Base-by-base conservation (phyloP, 73 alveolate genomes). In the Diophrys appendiculata region DNA sequence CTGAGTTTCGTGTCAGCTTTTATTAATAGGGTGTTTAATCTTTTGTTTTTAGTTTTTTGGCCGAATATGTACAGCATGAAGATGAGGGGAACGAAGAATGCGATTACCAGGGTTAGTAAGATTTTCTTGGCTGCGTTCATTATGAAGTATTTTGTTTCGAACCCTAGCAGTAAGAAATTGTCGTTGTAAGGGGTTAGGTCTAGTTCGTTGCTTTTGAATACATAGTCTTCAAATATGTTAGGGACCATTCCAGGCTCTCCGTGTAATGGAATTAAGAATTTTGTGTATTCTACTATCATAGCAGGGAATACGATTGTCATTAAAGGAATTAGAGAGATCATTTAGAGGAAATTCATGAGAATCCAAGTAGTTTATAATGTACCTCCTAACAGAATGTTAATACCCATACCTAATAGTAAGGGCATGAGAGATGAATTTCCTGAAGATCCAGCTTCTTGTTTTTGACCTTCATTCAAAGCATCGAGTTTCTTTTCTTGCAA, bases 241-340 rank as follows among this genome's bases (percentile, higher is more conserved):
- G 81, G 81, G 5, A 72, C 25, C 27, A 27, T 0, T 23, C 28
- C 71, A 1, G 81, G 81, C 31, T 72, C 81, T 72, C 81, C 81
- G 29, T 72, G 67, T 0, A 72, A 71, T 1, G 52, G 69, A 52
- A 65, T 65, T 53, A 72, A 26, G 54, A 43, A 32, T 24, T 33
- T 53, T 1, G 69, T 18, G 29, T 32, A 72, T 65, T 72, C 81
- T 72, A 60, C 52, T 26, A 72, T 25, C 52, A 23, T 52, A 0
- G 67, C 81, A 5, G 81, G 72, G 24, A 72, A 22, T 53, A 43
- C 52, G 29, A 72, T 2, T 43, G 35, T 72, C 28, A 72, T 43
- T 72, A 72, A 26, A 23, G 81, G 81, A 30, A 52, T 52, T 29
- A 72, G 54, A 3, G 81, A 72, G 54, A 72, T 52, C 60, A 72